phyloP scores from a whole-genome alignment of 345 rosid genomes.

The Litchi chinensis region DNA sequence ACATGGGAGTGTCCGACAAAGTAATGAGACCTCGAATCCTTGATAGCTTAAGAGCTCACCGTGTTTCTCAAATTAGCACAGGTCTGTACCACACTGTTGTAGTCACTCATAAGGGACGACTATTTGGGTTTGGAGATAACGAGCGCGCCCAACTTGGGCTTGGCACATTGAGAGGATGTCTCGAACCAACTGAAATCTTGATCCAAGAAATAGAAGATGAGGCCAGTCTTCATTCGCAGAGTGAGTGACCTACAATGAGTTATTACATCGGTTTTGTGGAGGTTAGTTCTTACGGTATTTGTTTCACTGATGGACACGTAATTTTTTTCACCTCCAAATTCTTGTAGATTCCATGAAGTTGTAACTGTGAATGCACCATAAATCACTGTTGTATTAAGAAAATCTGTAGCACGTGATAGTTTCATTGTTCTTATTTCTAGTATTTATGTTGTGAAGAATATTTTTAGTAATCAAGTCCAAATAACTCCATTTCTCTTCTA shows the following conservation, averaged over 20 bases:
- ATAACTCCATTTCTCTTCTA: background rate
- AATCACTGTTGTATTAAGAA: slow-evolving; percentile 10
- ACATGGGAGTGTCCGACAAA: slow-evolving; percentile 73
- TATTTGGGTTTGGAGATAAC: slow-evolving; percentile 93
- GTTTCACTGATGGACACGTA: background rate
- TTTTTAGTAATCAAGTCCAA: background rate
- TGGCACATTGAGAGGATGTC: slow-evolving; percentile 70
- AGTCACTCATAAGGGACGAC: slow-evolving; percentile 60
- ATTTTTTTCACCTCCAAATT: background rate
- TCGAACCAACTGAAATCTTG: slow-evolving; percentile 83
- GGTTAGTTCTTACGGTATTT: background rate
- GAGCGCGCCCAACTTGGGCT: slow-evolving; percentile 94
- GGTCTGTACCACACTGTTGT: slow-evolving; percentile 90
- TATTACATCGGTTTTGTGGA: background rate
- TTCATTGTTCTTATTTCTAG: background rate
- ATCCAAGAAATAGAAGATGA: slow-evolving; percentile 42
- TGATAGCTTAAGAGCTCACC: slow-evolving; percentile 66
- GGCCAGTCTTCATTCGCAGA: slow-evolving; percentile 19
- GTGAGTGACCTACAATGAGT: background rate
- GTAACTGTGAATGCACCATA: slow-evolving; percentile 4
- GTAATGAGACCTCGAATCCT: slow-evolving; percentile 71
- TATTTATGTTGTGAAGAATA: background rate
- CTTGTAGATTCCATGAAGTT: slow-evolving; percentile 7
- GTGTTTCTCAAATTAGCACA: slow-evolving; percentile 83
- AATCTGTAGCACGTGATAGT: background rate